A percentile compares a stretch with the other conserved stretches of the same genome.
Evolutionary conservation across 2,329 filamentous ascomycete genomes (phyloP).

Genomic region (Hyphodiscus sp.): DNA sequence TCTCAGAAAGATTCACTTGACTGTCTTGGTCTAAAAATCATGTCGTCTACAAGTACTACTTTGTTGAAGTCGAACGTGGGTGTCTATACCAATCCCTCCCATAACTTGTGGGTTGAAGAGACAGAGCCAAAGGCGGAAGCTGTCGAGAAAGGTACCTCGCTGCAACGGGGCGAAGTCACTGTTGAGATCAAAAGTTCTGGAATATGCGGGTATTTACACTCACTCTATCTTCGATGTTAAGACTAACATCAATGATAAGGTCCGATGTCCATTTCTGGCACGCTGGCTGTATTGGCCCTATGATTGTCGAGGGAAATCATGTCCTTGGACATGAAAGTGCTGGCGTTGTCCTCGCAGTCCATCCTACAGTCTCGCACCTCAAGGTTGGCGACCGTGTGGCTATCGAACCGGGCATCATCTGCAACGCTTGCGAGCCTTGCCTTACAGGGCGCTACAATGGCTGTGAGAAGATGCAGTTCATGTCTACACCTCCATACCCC

Average conservation of each 20-base stretch:
- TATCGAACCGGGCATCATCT: constrained; percentile 60
- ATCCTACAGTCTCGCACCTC: constrained; percentile 44
- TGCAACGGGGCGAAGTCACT: constrained; percentile 43
- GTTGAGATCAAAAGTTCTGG: constrained; percentile 57
- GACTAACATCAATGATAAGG: constrained; percentile 27
- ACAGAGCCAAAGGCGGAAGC: too few relatives aligned
- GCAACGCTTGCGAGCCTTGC: constrained; percentile 53
- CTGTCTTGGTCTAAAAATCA: too few relatives aligned
- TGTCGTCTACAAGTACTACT: too few relatives aligned
- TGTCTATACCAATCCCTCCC: too few relatives aligned
- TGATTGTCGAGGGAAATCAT: constrained; percentile 56
- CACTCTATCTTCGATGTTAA: neutral
- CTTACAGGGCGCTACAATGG: constrained; percentile 55
- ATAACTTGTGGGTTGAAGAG: too few relatives aligned
- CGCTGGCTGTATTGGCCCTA: constrained; percentile 53
- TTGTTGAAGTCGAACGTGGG: too few relatives aligned
- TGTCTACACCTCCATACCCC: constrained; percentile 53
- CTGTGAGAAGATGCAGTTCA: constrained; percentile 54
- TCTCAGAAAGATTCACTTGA: too few relatives aligned
- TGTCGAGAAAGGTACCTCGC: too few relatives aligned
- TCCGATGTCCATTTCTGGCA: constrained; percentile 68
- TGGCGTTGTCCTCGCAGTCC: constrained; percentile 18
- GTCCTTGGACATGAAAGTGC: constrained; percentile 33
- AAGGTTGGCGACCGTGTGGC: constrained; percentile 56
- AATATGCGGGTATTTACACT: constrained; percentile 48